phyloP scores from a whole-genome alignment of 805 yeast species.

The Kodamaea restingae region DNA sequence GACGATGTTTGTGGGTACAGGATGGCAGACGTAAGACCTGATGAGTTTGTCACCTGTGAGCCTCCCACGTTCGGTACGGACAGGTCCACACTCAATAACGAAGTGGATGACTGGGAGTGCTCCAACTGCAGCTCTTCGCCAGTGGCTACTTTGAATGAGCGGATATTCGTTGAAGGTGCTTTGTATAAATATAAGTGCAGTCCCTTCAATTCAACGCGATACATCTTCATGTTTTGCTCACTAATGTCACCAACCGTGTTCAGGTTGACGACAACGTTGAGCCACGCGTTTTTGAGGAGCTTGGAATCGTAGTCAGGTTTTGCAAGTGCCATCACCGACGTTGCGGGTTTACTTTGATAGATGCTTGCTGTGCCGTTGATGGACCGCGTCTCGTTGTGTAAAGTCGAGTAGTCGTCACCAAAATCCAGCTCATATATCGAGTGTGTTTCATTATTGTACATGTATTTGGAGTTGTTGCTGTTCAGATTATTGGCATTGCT shows the following conservation, averaged over 20 bases:
- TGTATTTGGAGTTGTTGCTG: background rate
- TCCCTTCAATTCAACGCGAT: conserved; percentile 67
- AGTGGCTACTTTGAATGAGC: conserved; percentile 19
- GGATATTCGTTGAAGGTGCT: conserved; percentile 44
- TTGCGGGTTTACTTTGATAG: conserved; percentile 3
- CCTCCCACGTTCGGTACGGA: too few species aligned
- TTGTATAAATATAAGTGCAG: conserved; percentile 60
- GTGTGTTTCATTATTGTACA: conserved; percentile 2
- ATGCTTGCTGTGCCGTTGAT: background rate
- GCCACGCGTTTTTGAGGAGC: conserved; percentile 33
- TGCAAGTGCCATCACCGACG: conserved; percentile 18
- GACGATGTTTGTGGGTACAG: too few species aligned
- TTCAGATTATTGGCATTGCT: background rate
- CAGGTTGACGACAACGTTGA: conserved; percentile 34
- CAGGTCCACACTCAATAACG: background rate
- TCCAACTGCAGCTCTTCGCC: conserved; percentile 11
- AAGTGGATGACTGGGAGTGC: background rate
- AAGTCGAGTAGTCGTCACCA: conserved; percentile 3
- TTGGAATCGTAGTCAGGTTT: conserved; percentile 30
- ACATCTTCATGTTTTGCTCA: conserved; percentile 42
- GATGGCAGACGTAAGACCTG: too few species aligned
- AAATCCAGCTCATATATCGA: conserved; percentile 4
- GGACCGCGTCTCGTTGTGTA: conserved; percentile 1
- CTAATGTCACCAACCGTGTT: conserved; percentile 28
- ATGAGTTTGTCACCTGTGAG: too few species aligned